Base-by-base conservation (phyloP, 805 yeast genomes). In the Starmerella vaccinii region DNA sequence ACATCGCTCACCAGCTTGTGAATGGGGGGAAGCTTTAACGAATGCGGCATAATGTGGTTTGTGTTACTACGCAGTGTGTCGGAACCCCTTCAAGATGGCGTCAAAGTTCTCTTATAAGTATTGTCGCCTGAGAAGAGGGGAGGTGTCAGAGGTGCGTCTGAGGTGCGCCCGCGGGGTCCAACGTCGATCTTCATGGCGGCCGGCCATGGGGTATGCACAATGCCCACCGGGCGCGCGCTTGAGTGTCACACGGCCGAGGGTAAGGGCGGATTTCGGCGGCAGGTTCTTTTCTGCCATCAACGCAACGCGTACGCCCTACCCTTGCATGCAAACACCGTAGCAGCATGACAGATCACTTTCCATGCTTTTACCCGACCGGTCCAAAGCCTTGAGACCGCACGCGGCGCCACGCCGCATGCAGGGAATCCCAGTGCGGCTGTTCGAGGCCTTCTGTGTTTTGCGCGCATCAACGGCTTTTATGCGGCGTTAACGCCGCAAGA, bases 1-100 rank as follows among this genome's bases (percentile, higher is more conserved):
- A 59, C 51, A 33, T 59, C 61, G 9, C 55, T 49, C 16, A 59
- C 59, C 26, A 59, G 56, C 32, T 51, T 49, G 49, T 57, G 57
- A 23, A 59, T 58, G 7, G 61, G 46, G 8, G 63, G 63, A 21
- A 59, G 51, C 32, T 40, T 41, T 12, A 59, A 45, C 24, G 47
- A 19, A 2, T 40, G 29, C 5, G 46, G 15, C 49, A 22, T 16
- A 15, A 6, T 19, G 41, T 12, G 30, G 5, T n/a, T 29, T 22
- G 50, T 9, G 18, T 37, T 23, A 34, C 50, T 29, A 47, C 46
- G 35, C 33, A 32, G 18, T n/a, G 19, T 38, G 13, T 22, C 16
- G 16, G n/a, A 18, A 2, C 38, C 26, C 8, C 15, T 27, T 12
- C 9, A 12, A 15, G n/a, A 43, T 30, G 29, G 10, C 26, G 24